Evolutionary conservation across 805 yeast genomes (phyloP), one percentile per base, ranked within the genome.

Genomic region (Cyberlindnera lachancei): DNA sequence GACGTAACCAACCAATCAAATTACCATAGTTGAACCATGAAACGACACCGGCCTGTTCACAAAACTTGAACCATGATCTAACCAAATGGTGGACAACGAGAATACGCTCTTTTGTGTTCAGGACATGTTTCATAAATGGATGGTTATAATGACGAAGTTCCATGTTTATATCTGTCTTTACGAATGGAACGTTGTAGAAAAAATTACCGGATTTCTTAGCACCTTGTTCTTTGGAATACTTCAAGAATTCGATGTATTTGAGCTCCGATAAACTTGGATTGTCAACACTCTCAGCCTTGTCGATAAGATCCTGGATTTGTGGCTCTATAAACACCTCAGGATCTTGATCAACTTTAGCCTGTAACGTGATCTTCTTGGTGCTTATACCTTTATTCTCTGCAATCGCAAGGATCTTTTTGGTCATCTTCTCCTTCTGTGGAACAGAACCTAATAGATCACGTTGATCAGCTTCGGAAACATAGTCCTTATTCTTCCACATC

Each of bases 1-100:
- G 73, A 66, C 73, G 74, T 42, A 69, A 67, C 71, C 77, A 76
- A 7, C 79, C 77, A 18, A 77, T 60, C 36, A 77, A 56, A 8
- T 80, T 59, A 3, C 84, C 84, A 51, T 75, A 80, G 5, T 78
- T 72, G 22, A 77, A 61, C 81, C 83, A 78, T 0, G 79, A 66
- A 6, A 77, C 41, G 25, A 48, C 33, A 3, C 64, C 67, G 15
- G 64, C 55, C 11, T 61, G 56, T 13, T 57, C 47, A 19, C 73
- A 53, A 45, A 75, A 71, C 25, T 64, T 58, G 15, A 75, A 59
- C 75, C 80, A 78, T 4, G 75, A 63, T 34, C 75, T 58, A 5
- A 68, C 42, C 23, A 75, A 41, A 29, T 70, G 63, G 45, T 75
- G 79, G 16, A 74, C 41, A 8, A 47, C 56, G 10, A 37, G 41